phyloP scores from a whole-genome alignment of 2,329 filamentous ascomycete genomes.

The Didymella pinodella region DNA sequence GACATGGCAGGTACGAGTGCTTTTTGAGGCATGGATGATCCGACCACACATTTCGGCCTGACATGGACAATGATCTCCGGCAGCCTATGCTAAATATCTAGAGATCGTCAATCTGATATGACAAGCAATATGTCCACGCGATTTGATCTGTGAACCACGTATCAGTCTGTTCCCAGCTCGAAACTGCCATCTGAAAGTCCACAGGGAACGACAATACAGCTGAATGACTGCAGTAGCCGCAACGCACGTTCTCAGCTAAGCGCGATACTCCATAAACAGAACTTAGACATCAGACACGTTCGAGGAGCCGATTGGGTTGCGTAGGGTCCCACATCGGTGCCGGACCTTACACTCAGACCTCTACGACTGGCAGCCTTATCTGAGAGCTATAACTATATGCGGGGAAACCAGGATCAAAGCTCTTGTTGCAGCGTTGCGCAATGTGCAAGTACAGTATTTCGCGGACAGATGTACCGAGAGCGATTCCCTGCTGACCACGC shows the following conservation, averaged over 20 bases:
- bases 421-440: background rate
- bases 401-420: background rate
- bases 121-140: background rate
- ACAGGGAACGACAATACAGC: background rate
- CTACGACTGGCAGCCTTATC: no score
- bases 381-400: background rate
- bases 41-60: background rate
- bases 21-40: background rate
- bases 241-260: background rate
- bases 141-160: background rate
- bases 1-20: background rate
- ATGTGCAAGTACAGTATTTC: slow-evolving; percentile 4
- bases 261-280: background rate
- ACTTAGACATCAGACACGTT: no score
- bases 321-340: no score
- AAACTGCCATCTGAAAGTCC: background rate
- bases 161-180: background rate
- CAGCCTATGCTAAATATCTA: background rate
- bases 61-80: background rate
- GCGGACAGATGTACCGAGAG: slow-evolving; percentile 5
- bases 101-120: background rate
- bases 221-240: background rate
- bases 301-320: no score
- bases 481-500: slow-evolving; percentile 1
- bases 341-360: no score